Evolutionary conservation across 2,329 filamentous ascomycete genomes (phyloP), one percentile per base, ranked within the genome.

Genomic region (Pseudonectria buxi): DNA sequence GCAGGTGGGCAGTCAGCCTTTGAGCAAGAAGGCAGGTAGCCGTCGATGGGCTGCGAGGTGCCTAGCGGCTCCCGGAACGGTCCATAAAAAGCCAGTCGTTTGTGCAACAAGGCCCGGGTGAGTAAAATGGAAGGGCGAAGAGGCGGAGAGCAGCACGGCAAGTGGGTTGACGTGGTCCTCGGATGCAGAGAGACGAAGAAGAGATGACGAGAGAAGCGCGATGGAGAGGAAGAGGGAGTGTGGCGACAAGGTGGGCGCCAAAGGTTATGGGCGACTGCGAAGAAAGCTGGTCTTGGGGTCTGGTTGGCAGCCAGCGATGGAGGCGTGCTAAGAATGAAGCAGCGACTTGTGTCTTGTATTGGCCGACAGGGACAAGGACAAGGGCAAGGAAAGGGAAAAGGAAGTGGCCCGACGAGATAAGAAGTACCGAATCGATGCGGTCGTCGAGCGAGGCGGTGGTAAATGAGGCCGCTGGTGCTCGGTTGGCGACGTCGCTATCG

Each of bases 21-120:
- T 38, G 32, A 36, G 28, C 24, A 35, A 40, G 29, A 27, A 45
- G 45, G 48, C 50, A 41, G 37, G 36, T 32, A 33, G 41, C 44
- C 37, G 47, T 45, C 41, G 39, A 38, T 24, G 15, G 33, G 36
- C 37, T 59, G 51, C 47, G 49, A 45, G 48, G 32, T 60, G 56
- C 53, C 54, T 59, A 56, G 42, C 39, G 50, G 44, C 48, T 49
- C 46, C 35, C 50, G 44, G 39, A 44, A 39, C 38, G 37, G 45
- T 55, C 54, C 58, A 61, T 59, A 53, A 55, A 58, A 50, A 51
- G 46, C 40, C 41, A 33, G 35, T 38, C 32, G 40, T 40, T 41
- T 46, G 42, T 51, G 36, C 35, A 39, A 44, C 39, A 29, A 46
- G 38, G 44, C 43, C 39, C 28, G 36, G 26, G 33, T 29, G 32